phyloP scores from a whole-genome alignment of 1,139 yeast genomes.

The Kurtzmaniella quercitrusa region DNA sequence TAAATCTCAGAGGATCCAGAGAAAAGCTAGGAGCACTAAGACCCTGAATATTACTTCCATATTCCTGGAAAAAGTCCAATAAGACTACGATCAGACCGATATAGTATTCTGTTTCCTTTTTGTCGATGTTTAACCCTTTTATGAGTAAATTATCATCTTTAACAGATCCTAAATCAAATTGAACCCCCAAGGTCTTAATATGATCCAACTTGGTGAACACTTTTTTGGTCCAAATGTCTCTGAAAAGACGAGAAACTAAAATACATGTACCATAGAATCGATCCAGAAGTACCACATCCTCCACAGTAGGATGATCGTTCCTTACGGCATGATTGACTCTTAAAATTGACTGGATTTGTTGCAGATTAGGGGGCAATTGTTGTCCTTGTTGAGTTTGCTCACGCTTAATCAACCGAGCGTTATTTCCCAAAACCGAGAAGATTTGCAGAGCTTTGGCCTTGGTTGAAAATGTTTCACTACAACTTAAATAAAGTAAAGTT shows the following conservation, averaged over 20 bases:
- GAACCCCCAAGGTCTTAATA: conserved; percentile 35
- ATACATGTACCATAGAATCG: conserved; percentile 89
- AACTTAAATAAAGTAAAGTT: conserved; percentile 76
- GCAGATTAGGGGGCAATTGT: conserved; percentile 7
- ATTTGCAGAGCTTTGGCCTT: conserved; percentile 48
- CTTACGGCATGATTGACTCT: conserved; percentile 7
- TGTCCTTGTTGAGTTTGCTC: conserved; percentile 10
- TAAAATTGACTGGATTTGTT: conserved; percentile 1
- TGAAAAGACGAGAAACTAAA: conserved; percentile 69
- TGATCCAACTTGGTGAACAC: conserved; percentile 53
- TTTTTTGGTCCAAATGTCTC: conserved; percentile 72
- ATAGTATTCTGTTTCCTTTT: conserved; percentile 57
- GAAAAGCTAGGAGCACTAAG: conserved; percentile 48
- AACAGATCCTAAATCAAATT: conserved; percentile 38
- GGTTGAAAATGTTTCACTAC: conserved; percentile 50
- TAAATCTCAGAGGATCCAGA: conserved; percentile 45
- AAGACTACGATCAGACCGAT: conserved; percentile 63
- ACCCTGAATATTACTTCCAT: conserved; percentile 63
- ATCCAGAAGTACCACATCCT: conserved; percentile 82
- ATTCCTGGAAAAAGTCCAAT: conserved; percentile 52
- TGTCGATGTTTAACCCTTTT: conserved; percentile 45
- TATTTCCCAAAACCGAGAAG: conserved; percentile 53
- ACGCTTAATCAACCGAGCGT: conserved; percentile 37
- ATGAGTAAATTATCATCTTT: conserved; percentile 44
- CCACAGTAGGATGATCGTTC: conserved; percentile 39